Evolutionary conservation across 2,329 filamentous ascomycete genomes (phyloP).

Genomic region (Neodidymelliopsis sp.): DNA sequence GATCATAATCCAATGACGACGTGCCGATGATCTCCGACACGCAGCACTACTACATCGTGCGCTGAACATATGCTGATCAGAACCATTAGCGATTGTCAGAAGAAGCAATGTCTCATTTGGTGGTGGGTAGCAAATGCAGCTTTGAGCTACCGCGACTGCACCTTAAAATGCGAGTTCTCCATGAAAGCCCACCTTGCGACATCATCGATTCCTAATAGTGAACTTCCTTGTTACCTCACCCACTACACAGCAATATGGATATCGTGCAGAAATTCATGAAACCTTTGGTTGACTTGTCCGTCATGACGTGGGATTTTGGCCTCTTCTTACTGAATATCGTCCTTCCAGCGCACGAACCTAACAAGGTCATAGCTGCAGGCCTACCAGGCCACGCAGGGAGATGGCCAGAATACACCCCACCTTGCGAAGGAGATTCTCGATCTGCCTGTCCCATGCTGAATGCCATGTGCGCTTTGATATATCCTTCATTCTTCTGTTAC

Average conservation of each 20-base stretch:
- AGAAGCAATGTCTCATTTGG: background rate
- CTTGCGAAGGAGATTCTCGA: conserved; percentile 43
- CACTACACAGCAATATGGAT: conserved; percentile 12
- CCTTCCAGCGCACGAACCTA: conserved; percentile 46
- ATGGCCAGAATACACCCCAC: conserved; percentile 50
- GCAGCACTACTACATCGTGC: conserved; percentile 11
- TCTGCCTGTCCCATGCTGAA: conserved; percentile 39
- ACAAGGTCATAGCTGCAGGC: conserved; percentile 46
- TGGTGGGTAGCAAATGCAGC: conserved; percentile 1
- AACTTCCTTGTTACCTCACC: background rate
- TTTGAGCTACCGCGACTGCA: background rate
- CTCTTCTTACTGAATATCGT: conserved; percentile 50
- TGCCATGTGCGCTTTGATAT: conserved; percentile 21
- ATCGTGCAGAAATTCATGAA: conserved; percentile 26
- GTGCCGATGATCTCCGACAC: conserved; percentile 10
- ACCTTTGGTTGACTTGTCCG: conserved; percentile 46
- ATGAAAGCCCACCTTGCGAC: too few relatives aligned
- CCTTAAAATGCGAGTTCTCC: too few relatives aligned
- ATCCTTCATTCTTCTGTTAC: conserved; percentile 28
- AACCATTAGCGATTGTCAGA: conserved; percentile 1
- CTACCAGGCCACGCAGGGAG: conserved; percentile 45
- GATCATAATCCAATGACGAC: conserved; percentile 2
- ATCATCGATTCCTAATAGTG: background rate
- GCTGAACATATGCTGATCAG: conserved; percentile 11
- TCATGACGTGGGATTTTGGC: conserved; percentile 51